phyloP scores from a whole-genome alignment of 1,284 basidiomycete genomes.

The Paramarasmius palmivorus region DNA sequence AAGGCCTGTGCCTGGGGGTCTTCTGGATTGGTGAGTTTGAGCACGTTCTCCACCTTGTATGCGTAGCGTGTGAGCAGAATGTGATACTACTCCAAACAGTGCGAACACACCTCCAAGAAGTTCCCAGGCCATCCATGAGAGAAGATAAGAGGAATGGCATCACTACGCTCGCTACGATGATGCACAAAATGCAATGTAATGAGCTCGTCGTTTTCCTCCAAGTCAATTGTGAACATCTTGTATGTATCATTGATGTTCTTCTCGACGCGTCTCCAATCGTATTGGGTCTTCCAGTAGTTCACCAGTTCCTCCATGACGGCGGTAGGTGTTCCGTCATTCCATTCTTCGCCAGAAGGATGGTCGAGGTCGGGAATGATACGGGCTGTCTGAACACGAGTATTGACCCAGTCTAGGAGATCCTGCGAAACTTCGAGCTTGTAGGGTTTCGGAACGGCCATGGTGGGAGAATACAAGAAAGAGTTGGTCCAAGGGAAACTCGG shows the following conservation, averaged over 20 bases:
- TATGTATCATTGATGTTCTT: conserved; percentile 35
- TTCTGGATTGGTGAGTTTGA: conserved; percentile 24
- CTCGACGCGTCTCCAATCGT: conserved; percentile 42
- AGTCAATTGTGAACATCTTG: conserved; percentile 38
- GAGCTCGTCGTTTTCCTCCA: conserved; percentile 35
- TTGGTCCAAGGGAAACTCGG: no score
- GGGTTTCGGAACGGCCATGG: conserved; percentile 23
- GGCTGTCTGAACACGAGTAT: conserved; percentile 29
- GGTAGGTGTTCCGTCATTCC: conserved; percentile 42
- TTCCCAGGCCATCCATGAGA: conserved; percentile 50
- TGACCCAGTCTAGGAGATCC: conserved; percentile 33
- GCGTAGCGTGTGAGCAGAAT: conserved; percentile 24
- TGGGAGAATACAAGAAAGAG: no score
- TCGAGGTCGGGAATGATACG: conserved; percentile 36
- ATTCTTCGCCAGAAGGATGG: conserved; percentile 35
- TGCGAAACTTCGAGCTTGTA: conserved; percentile 35
- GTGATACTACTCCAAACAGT: conserved; percentile 13
- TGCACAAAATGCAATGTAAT: conserved; percentile 47
- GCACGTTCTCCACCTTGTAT: conserved; percentile 27
- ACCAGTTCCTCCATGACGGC: conserved; percentile 33
- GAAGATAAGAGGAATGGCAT: conserved; percentile 44
- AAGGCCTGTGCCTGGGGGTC: conserved; percentile 34
- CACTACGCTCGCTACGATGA: conserved; percentile 32
- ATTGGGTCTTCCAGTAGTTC: conserved; percentile 36
- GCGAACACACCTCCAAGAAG: conserved; percentile 30